These are phyloP conservation scores for Geotrichum aggregatum DNA, from an alignment of 1,139 yeast genomes.

Conservation along the genomic window DNA sequence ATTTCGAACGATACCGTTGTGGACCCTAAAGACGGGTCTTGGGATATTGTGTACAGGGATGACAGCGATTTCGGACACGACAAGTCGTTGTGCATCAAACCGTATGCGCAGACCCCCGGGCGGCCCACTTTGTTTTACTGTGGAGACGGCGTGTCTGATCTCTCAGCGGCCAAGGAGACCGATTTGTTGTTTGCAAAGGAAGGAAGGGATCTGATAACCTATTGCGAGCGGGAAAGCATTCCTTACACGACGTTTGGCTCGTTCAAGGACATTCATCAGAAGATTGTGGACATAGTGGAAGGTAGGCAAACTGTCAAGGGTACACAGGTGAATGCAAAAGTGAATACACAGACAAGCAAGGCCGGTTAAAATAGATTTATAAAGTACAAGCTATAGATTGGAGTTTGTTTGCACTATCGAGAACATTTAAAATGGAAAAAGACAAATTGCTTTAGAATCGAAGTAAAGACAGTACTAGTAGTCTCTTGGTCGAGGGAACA, in stretches of 20 bases:
- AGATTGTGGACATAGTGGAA: conserved; percentile 47
- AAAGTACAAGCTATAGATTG: no score
- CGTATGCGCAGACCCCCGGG: conserved; percentile 46
- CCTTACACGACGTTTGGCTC: conserved; percentile 80
- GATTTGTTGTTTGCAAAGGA: conserved; percentile 88
- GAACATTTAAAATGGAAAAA: no score
- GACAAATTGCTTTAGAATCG: no score
- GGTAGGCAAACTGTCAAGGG: conserved; percentile 45
- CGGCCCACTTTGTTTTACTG: conserved; percentile 75
- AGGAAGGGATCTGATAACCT: conserved; percentile 84
- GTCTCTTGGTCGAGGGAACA: no score
- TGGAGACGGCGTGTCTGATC: conserved; percentile 96
- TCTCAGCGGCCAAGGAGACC: conserved; percentile 92
- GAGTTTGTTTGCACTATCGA: no score
- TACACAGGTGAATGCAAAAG: background rate
- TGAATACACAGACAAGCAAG: no score
- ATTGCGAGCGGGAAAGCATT: conserved; percentile 72
- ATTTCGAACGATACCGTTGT: conserved; percentile 72
- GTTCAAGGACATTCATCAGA: conserved; percentile 65
- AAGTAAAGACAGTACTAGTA: no score
- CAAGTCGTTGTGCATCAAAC: conserved; percentile 75
- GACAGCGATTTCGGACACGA: conserved; percentile 91
- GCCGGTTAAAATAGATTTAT: no score
- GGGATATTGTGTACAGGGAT: conserved; percentile 85
- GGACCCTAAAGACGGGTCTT: conserved; percentile 49